A percentile compares a stretch with the other conserved stretches of the same genome.
Evolutionary conservation across 2,329 filamentous ascomycete genomes (phyloP).

Genomic region (Colletotrichum karsti): DNA sequence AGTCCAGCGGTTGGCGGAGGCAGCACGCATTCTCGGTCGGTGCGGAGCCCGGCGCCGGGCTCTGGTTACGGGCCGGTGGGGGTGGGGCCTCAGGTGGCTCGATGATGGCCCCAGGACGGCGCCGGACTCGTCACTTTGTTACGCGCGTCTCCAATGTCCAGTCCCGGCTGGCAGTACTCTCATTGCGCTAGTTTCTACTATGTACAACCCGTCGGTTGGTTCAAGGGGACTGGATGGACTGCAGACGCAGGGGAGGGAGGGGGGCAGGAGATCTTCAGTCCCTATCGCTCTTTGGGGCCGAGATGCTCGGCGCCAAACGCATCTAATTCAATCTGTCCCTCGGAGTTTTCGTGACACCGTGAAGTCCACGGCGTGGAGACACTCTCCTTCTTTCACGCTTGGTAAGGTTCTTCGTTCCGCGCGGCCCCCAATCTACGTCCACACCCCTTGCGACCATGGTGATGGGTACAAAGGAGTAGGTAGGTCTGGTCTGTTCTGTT

Average conservation of each 20-base stretch:
- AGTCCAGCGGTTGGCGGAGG: neutral
- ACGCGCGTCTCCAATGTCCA: constrained; percentile 13
- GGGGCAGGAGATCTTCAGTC: neutral
- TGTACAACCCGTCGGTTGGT: too few relatives aligned
- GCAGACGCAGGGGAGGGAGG: neutral
- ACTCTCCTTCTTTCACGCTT: neutral
- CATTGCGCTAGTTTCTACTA: neutral
- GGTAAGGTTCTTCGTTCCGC: constrained; percentile 4
- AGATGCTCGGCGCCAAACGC: constrained; percentile 12
- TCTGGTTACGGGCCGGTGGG: constrained; percentile 14
- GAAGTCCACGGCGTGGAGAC: neutral
- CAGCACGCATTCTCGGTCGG: neutral
- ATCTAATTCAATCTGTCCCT: constrained; percentile 1
- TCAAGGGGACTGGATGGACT: neutral
- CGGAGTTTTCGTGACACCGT: neutral
- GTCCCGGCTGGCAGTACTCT: neutral
- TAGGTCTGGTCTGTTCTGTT: neutral
- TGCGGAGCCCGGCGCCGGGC: constrained; percentile 3
- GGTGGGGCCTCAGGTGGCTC: constrained; percentile 9
- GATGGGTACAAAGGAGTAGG: neutral
- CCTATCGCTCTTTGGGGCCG: neutral
- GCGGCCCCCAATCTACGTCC: neutral
- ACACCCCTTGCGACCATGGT: neutral
- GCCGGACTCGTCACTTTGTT: constrained; percentile 14
- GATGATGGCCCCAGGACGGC: constrained; percentile 18